Base-by-base conservation (phyloP, 164 flowering plant genomes). In the Vitis riparia region DNA sequence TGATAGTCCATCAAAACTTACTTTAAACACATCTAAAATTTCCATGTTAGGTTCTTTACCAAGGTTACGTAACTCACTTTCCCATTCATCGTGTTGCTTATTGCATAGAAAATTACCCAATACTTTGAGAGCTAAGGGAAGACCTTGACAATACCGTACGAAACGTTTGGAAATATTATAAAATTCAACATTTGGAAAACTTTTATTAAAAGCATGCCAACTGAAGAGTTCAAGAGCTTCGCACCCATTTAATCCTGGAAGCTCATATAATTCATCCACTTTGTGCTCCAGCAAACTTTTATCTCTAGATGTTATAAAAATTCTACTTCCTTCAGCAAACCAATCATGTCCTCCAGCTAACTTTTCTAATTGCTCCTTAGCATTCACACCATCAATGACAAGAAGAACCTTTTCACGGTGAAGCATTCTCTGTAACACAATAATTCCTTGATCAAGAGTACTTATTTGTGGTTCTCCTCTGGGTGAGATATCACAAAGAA, bases 281-380 rank as follows among this genome's bases (percentile, higher is more conserved):
- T 61, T 7, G 3, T n/a, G 15, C 1, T 8, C 23, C 8, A 67
- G 29, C 16, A 67, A 6, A 9, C 10, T 3, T 53, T 29, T 67
- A 44, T 67, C 30, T 55, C 60, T 55, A 6, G 61, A 30, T 55
- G 69, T 55, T 14, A 67, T 37, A 29, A 67, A 53, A 23, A 67
- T 55, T 52, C 60, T 15, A 67, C 69, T 67, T 16, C 69, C 69
- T 8, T 49, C 0, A 8, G 27, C 69, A 55, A 67, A 55, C 53
- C 29, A 53, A 67, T 32, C 15, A 56, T 7, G 8, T 4, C 15
- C 16, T 29, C 52, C 56, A 53, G 17, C 59, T 53, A 67, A 67
- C 0, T 13, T 32, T 49, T 67, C 62, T n/a, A 67, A 29, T 44
- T 67, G 69, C 7, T 10, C 8, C 17, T 9, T 2, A 1, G 14